phyloP scores from a whole-genome alignment of 164 flowering plant genomes.

The Stephania japonica region DNA sequence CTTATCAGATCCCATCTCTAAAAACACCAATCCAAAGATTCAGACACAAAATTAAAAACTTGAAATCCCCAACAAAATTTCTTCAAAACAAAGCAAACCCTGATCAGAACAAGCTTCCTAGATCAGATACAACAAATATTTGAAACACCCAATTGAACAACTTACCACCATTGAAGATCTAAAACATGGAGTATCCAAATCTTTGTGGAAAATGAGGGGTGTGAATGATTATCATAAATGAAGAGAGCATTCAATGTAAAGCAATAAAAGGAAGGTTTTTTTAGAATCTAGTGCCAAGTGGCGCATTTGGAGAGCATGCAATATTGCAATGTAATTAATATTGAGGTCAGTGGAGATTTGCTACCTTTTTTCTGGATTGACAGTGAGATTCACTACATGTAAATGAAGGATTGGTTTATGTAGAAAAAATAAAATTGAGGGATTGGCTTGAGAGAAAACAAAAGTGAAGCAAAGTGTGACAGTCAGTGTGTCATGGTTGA shows the following conservation, averaged over 20 bases:
- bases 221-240: too few relatives aligned
- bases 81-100: not conserved
- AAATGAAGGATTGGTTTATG: not conserved
- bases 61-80: not conserved
- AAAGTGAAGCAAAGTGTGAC: too few relatives aligned
- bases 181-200: not conserved
- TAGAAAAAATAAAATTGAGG: too few relatives aligned
- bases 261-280: too few relatives aligned
- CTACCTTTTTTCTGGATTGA: too few relatives aligned
- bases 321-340: not conserved
- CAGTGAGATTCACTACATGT: not conserved
- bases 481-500: too few relatives aligned
- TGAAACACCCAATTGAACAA: not conserved
- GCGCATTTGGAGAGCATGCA: not conserved
- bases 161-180: not conserved
- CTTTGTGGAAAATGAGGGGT: not conserved
- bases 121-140: not conserved
- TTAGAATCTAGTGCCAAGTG: too few relatives aligned
- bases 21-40: not conserved
- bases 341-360: too few relatives aligned
- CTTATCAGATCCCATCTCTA: constrained; percentile 11
- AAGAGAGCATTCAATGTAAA: too few relatives aligned
- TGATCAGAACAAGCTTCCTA: not conserved
- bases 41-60: too few relatives aligned
- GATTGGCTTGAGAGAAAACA: too few relatives aligned